Conservation (phyloP, 305 asterid species). For the Stenogyne calaminthoides region DNA sequence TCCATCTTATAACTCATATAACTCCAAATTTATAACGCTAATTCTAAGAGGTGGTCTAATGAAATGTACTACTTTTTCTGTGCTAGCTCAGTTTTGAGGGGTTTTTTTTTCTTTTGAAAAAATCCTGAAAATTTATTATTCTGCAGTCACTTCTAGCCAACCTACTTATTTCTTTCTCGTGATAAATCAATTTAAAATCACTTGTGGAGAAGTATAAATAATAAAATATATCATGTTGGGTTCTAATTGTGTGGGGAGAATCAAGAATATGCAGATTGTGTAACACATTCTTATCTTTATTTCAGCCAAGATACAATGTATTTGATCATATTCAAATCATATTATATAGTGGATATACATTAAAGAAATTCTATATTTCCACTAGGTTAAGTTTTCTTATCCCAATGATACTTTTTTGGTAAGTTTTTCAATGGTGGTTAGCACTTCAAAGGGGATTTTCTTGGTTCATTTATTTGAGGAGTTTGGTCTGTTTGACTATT, state of each 20-base stretch:
- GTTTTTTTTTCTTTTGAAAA: background rate
- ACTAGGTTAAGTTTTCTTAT: conserved; percentile 14
- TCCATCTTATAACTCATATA: too few species aligned
- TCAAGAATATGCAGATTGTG: conserved; percentile 34
- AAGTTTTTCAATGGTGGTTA: conserved; percentile 11
- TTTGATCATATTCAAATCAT: conserved; percentile 22
- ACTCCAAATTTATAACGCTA: background rate
- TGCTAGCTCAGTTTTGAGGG: too few species aligned
- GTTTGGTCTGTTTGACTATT: conserved; percentile 15
- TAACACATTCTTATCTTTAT: conserved; percentile 18
- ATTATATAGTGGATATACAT: background rate
- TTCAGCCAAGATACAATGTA: conserved; percentile 42
- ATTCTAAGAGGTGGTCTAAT: background rate
- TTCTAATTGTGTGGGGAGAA: conserved; percentile 11
- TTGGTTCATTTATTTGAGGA: conserved; percentile 19
- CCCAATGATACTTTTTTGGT: conserved; percentile 18
- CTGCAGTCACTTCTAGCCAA: background rate
- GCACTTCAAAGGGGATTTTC: conserved; percentile 32
- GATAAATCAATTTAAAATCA: background rate
- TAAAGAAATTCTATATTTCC: background rate
- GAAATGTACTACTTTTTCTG: background rate
- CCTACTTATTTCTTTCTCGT: background rate
- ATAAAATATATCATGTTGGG: background rate
- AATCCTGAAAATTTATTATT: too few species aligned
- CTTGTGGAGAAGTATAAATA: background rate